Conservation (phyloP, 306 rosid species). For the Corylus heterophylla region DNA sequence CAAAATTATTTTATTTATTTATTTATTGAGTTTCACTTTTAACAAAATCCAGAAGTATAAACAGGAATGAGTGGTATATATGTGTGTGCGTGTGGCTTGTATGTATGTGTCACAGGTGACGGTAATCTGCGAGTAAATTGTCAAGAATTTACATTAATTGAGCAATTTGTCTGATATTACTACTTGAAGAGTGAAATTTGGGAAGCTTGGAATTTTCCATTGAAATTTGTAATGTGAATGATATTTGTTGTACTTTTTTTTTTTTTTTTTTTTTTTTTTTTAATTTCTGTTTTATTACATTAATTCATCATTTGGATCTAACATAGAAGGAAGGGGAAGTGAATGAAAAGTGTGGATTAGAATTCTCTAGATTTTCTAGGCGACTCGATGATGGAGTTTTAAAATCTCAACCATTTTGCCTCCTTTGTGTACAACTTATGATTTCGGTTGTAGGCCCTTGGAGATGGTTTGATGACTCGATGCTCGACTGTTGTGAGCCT, state of each 20-base stretch:
- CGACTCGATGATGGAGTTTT: too few relatives aligned
- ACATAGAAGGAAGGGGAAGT: not conserved
- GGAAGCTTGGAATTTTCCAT: not conserved
- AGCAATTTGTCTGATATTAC: not conserved
- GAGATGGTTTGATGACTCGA: slow-evolving; percentile 97
- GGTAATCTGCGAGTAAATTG: too few relatives aligned
- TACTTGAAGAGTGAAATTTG: not conserved
- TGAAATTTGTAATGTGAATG: not conserved
- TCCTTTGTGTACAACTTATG: not conserved
- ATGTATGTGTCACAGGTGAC: too few relatives aligned
- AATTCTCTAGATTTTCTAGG: too few relatives aligned
- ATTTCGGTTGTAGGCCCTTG: slow-evolving; percentile 67
- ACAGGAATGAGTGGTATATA: too few relatives aligned
- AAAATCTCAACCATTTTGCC: too few relatives aligned
- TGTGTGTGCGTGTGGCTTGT: too few relatives aligned
- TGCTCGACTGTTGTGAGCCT: slow-evolving; percentile 95
- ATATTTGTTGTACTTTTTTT: not conserved
- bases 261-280: too few relatives aligned
- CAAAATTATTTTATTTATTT: not conserved
- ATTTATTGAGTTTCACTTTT: too few relatives aligned
- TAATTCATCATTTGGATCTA: not conserved
- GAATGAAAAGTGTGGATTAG: not conserved
- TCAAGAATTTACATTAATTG: not conserved
- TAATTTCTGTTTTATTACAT: too few relatives aligned
- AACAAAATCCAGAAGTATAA: too few relatives aligned